phyloP scores from a whole-genome alignment of 148 eudicot genomes.

The Spergularia bocconei region DNA sequence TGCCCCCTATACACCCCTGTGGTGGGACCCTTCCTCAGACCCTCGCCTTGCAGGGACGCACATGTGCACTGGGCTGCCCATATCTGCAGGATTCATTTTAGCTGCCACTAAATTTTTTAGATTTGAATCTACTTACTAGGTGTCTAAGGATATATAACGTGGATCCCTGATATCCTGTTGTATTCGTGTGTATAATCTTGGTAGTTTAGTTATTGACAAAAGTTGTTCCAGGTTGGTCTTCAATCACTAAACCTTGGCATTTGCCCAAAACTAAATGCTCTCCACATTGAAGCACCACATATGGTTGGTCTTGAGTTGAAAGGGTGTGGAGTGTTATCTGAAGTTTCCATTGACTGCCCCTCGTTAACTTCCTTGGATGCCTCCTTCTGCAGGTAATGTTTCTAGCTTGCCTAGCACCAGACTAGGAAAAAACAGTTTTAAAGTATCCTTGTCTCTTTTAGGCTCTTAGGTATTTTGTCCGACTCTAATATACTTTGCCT shows the following conservation, averaged over 20 bases:
- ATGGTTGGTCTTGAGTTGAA: constrained; percentile 92
- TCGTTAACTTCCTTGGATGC: constrained; percentile 86
- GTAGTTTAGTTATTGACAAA: neutral
- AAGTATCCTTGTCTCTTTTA: neutral
- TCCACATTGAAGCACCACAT: constrained; percentile 64
- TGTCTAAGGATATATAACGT: neutral
- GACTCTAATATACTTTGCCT: constrained; percentile 3
- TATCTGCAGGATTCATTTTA: neutral
- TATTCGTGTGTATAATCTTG: neutral
- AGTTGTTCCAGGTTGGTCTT: constrained; percentile 75
- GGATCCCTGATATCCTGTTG: neutral
- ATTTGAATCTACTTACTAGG: neutral
- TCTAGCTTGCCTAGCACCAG: neutral
- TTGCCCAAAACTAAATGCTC: constrained; percentile 77
- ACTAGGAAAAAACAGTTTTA: neutral
- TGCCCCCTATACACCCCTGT: no score
- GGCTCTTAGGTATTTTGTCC: neutral
- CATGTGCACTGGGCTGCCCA: no score
- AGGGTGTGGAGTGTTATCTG: constrained; percentile 94
- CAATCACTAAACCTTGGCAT: constrained; percentile 86
- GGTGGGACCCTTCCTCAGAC: no score
- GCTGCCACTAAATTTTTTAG: neutral
- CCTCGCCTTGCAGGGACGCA: no score
- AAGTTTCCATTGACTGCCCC: constrained; percentile 80
- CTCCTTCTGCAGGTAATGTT: constrained; percentile 83